phyloP scores from a whole-genome alignment of 805 yeast genomes.

The Yarrowia divulgata region DNA sequence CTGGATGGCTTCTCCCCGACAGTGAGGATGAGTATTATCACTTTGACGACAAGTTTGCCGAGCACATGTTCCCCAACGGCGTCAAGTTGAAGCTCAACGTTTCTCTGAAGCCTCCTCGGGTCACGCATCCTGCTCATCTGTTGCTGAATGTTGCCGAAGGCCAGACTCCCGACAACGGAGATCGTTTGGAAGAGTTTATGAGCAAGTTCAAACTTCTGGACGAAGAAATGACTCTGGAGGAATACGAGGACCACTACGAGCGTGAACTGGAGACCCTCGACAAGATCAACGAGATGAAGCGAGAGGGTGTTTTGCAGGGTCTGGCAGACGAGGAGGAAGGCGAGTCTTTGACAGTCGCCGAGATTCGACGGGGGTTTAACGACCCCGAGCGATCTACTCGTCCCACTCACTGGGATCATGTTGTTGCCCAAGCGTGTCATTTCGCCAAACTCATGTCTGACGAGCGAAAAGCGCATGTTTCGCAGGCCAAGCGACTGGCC shows the following conservation, averaged over 20 bases:
- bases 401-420: constrained; percentile 70
- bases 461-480: constrained; percentile 65
- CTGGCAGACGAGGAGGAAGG: constrained; percentile 29
- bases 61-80: constrained; percentile 34
- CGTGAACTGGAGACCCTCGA: constrained; percentile 59
- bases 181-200: constrained; percentile 56
- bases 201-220: constrained; percentile 65
- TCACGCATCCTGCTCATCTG: constrained; percentile 67
- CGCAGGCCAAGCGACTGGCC: constrained; percentile 75
- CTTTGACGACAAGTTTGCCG: constrained; percentile 39
- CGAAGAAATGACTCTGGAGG: constrained; percentile 67
- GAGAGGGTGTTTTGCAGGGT: constrained; percentile 46
- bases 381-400: constrained; percentile 56
- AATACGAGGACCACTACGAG: constrained; percentile 63
- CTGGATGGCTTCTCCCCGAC: constrained; percentile 37
- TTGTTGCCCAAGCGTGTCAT: constrained; percentile 75
- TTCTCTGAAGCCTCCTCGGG: constrained; percentile 51
- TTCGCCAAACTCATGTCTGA: constrained; percentile 75
- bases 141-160: constrained; percentile 44
- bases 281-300: constrained; percentile 58
- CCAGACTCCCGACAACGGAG: constrained; percentile 53
- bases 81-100: constrained; percentile 40
- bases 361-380: constrained; percentile 54
- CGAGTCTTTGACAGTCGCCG: constrained; percentile 29
- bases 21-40: constrained; percentile 36